phyloP scores from a whole-genome alignment of 495 filamentous ascomycete genomes.

The Bombardia bombarda region DNA sequence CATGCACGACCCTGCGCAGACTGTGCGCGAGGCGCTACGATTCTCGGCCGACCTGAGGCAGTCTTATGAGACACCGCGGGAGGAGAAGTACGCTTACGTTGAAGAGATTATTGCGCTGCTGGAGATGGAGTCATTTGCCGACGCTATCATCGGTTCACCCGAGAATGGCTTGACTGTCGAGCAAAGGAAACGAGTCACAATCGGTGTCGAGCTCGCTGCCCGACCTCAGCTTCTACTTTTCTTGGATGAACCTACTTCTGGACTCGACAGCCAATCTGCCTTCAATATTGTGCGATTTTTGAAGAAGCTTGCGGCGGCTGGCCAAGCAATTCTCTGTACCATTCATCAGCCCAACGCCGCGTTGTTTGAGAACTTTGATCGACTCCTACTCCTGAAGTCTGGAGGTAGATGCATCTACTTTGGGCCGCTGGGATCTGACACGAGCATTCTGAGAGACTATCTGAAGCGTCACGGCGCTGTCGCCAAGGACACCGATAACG shows the following conservation, averaged over 20 bases:
- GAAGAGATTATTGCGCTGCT: constrained; percentile 74
- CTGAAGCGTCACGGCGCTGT: constrained; percentile 49
- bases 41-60: constrained; percentile 81
- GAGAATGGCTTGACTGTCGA: constrained; percentile 82
- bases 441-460: constrained; percentile 36
- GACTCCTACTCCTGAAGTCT: constrained; percentile 56
- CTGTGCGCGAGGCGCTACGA: constrained; percentile 74
- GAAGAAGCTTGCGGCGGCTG: constrained; percentile 70
- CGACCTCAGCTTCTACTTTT: constrained; percentile 83
- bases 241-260: constrained; percentile 84
- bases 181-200: constrained; percentile 83
- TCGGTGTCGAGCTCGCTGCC: constrained; percentile 80
- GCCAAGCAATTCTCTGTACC: constrained; percentile 85
- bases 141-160: constrained; percentile 73
- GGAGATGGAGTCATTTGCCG: constrained; percentile 77
- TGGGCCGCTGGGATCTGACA: constrained; percentile 48
- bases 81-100: constrained; percentile 76
- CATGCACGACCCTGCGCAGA: constrained; percentile 67
- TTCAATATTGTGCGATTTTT: constrained; percentile 89
- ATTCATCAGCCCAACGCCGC: constrained; percentile 88
- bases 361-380: constrained; percentile 75
- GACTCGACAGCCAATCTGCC: constrained; percentile 75
- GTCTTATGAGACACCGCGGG: constrained; percentile 54
- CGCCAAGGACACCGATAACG: constrained; percentile 52
- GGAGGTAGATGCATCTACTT: constrained; percentile 72